A percentile compares a stretch with the other conserved stretches of the same genome.
These are phyloP conservation scores for Monosporascus ibericus DNA, from an alignment of 2,329 filamentous ascomycete genomes.

Conservation along the genomic window DNA sequence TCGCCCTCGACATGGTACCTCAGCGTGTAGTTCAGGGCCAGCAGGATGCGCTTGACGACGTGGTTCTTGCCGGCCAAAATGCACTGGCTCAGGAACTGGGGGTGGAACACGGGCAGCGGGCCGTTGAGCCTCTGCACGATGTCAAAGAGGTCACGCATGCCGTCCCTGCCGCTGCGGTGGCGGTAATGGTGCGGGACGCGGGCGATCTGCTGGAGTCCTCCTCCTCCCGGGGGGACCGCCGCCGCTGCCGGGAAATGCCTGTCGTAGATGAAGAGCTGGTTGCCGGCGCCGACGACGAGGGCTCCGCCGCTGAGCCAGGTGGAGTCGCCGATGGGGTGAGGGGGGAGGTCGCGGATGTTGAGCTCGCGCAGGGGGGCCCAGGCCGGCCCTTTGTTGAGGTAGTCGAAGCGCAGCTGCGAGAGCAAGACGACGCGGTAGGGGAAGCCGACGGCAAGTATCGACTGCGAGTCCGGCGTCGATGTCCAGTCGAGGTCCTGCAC, in stretches of 20 bases:
- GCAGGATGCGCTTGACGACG: constrained; percentile 66
- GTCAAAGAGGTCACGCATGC: constrained; percentile 67
- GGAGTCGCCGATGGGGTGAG: constrained; percentile 87
- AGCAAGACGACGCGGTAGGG: constrained; percentile 77
- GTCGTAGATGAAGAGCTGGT: constrained; percentile 82
- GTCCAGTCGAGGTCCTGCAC: constrained; percentile 93
- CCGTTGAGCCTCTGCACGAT: constrained; percentile 80
- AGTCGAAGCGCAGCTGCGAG: constrained; percentile 85
- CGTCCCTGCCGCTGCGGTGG: constrained; percentile 30
- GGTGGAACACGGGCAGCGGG: constrained; percentile 84
- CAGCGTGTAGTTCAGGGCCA: constrained; percentile 66
- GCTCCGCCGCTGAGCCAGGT: constrained; percentile 84
- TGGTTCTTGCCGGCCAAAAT: constrained; percentile 72
- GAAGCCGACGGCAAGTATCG: constrained; percentile 87
- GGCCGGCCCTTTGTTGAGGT: constrained; percentile 79
- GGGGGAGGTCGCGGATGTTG: constrained; percentile 71
- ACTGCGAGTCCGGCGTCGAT: constrained; percentile 81
- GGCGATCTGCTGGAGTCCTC: constrained; percentile 14
- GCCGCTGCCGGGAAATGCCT: constrained; percentile 50
- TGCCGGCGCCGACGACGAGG: constrained; percentile 81
- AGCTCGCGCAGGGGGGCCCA: constrained; percentile 85
- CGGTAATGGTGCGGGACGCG: constrained; percentile 35
- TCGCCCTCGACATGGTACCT: constrained; percentile 84
- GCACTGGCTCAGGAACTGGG: constrained; percentile 82
- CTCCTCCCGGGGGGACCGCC: neutral